These are phyloP conservation scores for Thelonectria rubi DNA, from an alignment of 2,329 filamentous ascomycete species.

Conservation along the genomic window DNA sequence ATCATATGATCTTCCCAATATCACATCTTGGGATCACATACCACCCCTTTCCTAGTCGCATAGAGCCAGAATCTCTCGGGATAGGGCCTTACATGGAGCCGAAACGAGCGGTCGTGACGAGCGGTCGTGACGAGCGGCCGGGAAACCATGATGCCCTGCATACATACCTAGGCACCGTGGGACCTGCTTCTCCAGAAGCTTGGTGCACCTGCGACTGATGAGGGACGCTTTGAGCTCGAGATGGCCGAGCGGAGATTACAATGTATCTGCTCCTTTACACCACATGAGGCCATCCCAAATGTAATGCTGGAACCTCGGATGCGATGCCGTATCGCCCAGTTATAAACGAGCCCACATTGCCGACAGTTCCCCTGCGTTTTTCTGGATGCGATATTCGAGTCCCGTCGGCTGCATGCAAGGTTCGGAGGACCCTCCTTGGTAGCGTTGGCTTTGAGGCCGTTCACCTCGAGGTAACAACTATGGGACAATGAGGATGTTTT, in stretches of 20 bases:
- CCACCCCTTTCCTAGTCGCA: not conserved
- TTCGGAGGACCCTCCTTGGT: not conserved
- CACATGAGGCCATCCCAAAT: constrained; percentile 18
- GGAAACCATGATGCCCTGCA: constrained; percentile 3
- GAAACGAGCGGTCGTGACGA: not conserved
- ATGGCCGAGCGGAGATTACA: constrained; percentile 22
- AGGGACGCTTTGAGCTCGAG: constrained; percentile 12
- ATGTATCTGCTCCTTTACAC: constrained; percentile 18
- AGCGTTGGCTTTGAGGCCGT: not conserved
- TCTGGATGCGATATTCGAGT: not conserved
- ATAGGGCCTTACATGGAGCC: no score
- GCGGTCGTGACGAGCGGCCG: not conserved
- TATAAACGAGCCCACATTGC: not conserved
- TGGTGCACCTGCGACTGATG: constrained; percentile 16
- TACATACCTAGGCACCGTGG: constrained; percentile 15
- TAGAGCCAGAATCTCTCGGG: no score
- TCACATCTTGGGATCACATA: not conserved
- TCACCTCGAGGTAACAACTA: not conserved
- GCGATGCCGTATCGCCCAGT: constrained; percentile 2
- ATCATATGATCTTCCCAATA: not conserved
- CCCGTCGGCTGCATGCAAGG: not conserved
- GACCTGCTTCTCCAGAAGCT: constrained; percentile 8
- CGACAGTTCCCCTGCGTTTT: not conserved
- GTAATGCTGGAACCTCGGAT: constrained; percentile 10
- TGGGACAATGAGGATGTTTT: not conserved